These are phyloP conservation scores for Rauvolfia tetraphylla DNA, from an alignment of 257 asterid genomes.

Conservation along the genomic window DNA sequence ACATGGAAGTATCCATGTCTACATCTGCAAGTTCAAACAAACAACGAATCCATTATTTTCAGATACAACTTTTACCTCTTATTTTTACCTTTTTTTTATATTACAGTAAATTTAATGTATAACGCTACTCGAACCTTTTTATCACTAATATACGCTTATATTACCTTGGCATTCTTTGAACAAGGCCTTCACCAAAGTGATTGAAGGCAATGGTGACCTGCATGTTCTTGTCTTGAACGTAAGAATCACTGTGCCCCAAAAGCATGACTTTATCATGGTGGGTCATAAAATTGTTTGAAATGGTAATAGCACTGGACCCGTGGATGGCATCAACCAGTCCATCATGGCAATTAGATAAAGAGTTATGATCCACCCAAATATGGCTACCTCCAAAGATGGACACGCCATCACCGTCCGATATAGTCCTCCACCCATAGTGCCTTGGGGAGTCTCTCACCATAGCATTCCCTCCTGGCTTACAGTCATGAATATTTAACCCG, in stretches of 20 bases:
- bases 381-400: slow-evolving; percentile 69
- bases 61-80: background rate
- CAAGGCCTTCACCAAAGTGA: slow-evolving; percentile 87
- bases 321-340: slow-evolving; percentile 67
- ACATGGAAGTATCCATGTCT: slow-evolving; percentile 87
- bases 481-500: slow-evolving; percentile 71
- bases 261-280: slow-evolving; percentile 89
- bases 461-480: slow-evolving; percentile 76
- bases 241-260: slow-evolving; percentile 66
- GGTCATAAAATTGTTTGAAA: slow-evolving; percentile 63
- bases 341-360: slow-evolving; percentile 56
- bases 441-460: slow-evolving; percentile 59
- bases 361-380: slow-evolving; percentile 84
- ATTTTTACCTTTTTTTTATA: too few relatives aligned
- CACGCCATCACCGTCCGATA: slow-evolving; percentile 83
- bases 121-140: too few relatives aligned
- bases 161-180: slow-evolving; percentile 82
- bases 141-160: too few relatives aligned
- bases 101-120: too few relatives aligned
- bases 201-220: slow-evolving; percentile 75
- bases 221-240: slow-evolving; percentile 55
- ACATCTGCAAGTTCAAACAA: slow-evolving; percentile 46
- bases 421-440: slow-evolving; percentile 73
- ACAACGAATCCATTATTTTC: background rate
- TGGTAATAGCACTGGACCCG: slow-evolving; percentile 70